Evolutionary conservation across 495 filamentous ascomycete species (phyloP), one percentile per base, ranked within the genome.

Genomic region (Aspergillus egyptiacus): DNA sequence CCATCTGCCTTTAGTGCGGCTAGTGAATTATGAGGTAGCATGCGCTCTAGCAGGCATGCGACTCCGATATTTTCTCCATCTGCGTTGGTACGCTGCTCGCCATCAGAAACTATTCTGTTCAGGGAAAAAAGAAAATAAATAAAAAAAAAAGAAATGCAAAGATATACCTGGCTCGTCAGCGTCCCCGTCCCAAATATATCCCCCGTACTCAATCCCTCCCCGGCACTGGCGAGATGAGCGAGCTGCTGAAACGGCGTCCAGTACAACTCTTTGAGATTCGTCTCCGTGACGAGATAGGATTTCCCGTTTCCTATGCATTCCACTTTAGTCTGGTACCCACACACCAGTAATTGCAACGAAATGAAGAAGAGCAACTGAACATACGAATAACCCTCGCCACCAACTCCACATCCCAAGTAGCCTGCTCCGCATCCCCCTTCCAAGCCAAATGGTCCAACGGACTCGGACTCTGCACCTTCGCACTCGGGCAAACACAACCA

Each of bases 401-500:
- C 32, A 62, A 48, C 30, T 57, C 48, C 25, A 62, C 40, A 46
- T 59, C 54, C 44, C 54, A 59, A 6, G 57, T 60, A 27, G 34
- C 54, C 18, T 53, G 24, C 17, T 27, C 24, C 4, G n/a, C 30
- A 3, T 41, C 30, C 5, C 53, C 53, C 33, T 41, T 48, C 49
- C 49, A 56, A 11, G 25, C 23, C 25, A 57, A 34, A 55, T 60
- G 51, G 22, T 10, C 6, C 40, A 57, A 40, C 14, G 53, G 49
- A 23, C 1, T 5, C 3, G 42, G 53, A n/a, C 33, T 10, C 27
- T 54, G 51, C 0, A 20, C 14, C 20, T 48, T 46, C 15, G 19
- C 32, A 20, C 28, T 32, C 2, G 22, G 17, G 22, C 38, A 51
- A 22, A 55, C 53, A 50, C 77, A 79, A 0, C 81, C 79, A 53